phyloP scores from a whole-genome alignment of 331 rosid species.

The Erythrophleum ivorense region DNA sequence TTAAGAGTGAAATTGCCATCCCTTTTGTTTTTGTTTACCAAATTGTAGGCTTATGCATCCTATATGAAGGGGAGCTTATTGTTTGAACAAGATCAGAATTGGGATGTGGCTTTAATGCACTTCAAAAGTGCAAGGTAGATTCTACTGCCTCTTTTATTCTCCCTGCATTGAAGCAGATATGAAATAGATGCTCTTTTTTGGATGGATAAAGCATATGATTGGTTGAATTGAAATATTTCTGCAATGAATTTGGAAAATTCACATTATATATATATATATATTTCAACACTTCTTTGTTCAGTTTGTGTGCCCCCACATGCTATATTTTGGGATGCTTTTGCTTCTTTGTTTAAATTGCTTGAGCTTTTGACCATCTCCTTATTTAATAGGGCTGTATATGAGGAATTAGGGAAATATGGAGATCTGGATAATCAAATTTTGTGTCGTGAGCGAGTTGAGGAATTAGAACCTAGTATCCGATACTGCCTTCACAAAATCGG shows the following conservation, averaged over 20 bases:
- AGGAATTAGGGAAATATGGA: constrained; percentile 96
- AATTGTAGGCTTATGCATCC: constrained; percentile 89
- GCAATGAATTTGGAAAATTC: constrained; percentile 8
- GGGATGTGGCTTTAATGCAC: constrained; percentile 88
- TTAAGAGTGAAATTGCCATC: constrained; percentile 21
- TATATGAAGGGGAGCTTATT: constrained; percentile 95
- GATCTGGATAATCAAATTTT: constrained; percentile 92
- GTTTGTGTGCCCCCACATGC: constrained; percentile 17
- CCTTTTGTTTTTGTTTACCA: constrained; percentile 36
- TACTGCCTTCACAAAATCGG: constrained; percentile 96
- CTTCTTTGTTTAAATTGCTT: constrained; percentile 8
- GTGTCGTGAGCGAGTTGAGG: constrained; percentile 99
- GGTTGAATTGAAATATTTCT: constrained; percentile 20
- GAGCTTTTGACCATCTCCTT: constrained; percentile 21
- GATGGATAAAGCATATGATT: constrained; percentile 25
- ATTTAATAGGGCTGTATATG: constrained; percentile 83
- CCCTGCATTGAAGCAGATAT: constrained; percentile 23
- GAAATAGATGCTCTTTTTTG: background rate
- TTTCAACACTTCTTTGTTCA: background rate
- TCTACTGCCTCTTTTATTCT: constrained; percentile 31
- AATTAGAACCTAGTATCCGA: constrained; percentile 94
- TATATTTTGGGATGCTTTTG: constrained; percentile 32
- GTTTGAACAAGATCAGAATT: constrained; percentile 95
- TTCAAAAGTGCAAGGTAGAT: constrained; percentile 97
- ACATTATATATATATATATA: background rate